These are phyloP conservation scores for Cenchrus fungigraminus DNA, from an alignment of 176 grass and related monocot genomes.

Conservation along the genomic window DNA sequence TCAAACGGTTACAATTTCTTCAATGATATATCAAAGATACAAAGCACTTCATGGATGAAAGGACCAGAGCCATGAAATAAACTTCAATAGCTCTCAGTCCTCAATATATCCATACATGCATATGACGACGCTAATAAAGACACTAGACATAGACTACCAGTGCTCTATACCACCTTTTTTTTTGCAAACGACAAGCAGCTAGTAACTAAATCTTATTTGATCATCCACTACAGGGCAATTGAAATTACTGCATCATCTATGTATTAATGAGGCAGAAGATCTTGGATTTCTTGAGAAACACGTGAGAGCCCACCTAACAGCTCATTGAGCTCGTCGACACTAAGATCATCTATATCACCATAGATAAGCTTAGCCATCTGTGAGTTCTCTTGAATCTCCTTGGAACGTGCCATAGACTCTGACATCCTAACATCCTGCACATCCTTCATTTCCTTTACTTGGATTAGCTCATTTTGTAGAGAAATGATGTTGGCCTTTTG, in stretches of 20 bases:
- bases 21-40: background rate
- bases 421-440: background rate
- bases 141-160: background rate
- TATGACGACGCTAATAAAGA: background rate
- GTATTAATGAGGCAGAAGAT: background rate
- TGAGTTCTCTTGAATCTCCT: background rate
- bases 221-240: background rate
- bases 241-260: background rate
- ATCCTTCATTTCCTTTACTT: too few relatives aligned
- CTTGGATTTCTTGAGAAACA: slow-evolving; percentile 3
- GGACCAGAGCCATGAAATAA: slow-evolving; percentile 6
- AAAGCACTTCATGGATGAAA: slow-evolving; percentile 23
- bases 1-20: background rate
- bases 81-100: background rate
- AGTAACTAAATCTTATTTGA: background rate
- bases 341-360: background rate
- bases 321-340: background rate
- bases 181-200: background rate
- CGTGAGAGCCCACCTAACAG: background rate
- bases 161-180: background rate
- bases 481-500: background rate
- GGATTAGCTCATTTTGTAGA: too few relatives aligned
- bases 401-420: background rate
- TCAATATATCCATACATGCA: background rate
- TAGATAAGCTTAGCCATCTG: background rate